Evolutionary conservation across 805 yeast genomes (phyloP), one percentile per base, ranked within the genome.

Genomic region (Teunomyces tritomae): DNA sequence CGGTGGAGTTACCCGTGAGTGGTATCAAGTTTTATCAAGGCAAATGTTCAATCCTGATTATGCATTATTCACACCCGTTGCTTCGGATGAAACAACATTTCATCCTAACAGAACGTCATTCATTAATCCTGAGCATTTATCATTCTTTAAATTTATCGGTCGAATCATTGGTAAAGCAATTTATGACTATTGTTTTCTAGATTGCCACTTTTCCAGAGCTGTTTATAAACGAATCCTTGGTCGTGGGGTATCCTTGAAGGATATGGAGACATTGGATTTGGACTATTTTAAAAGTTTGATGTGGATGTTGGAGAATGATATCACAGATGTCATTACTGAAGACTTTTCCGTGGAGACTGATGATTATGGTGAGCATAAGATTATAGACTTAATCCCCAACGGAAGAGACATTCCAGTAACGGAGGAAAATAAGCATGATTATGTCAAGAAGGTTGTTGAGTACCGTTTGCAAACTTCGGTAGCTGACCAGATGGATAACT

Each of bases 231-330:
- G 85, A 53, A 81, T 94, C 43, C 72, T 94, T 42, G 89, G 94
- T 4, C 79, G 83, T 49, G 76, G 85, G 1, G 96, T 91, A 8
- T 80, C 95, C 0, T 75, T 94, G 58, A 89, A 88, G 58, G 99
- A 94, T 62, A 86, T 94, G 89, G 98, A 94, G 63, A 86, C 91
- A 0, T 74, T 94, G 51, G 99, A 94, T 64, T 74, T 89, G 48
- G 97, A 89, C 52, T 94, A 94, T 62, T 90, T 86, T 70, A 92
- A 91, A 65, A 89, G 97, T 1, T 70, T 94, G 58, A 78, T 85
- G 60, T 94, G 99, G 99, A 94, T 94, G 87, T 71, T 94, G 46
- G 96, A 92, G 57, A 94, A 94, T 68, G 97, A 94, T 67, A 92
- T 94, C 45, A 92, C 98, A 0, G 98, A 91, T 65, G 85, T 94